These are phyloP conservation scores for Jasminum sambac DNA, from an alignment of 257 asterid species.

Conservation along the genomic window DNA sequence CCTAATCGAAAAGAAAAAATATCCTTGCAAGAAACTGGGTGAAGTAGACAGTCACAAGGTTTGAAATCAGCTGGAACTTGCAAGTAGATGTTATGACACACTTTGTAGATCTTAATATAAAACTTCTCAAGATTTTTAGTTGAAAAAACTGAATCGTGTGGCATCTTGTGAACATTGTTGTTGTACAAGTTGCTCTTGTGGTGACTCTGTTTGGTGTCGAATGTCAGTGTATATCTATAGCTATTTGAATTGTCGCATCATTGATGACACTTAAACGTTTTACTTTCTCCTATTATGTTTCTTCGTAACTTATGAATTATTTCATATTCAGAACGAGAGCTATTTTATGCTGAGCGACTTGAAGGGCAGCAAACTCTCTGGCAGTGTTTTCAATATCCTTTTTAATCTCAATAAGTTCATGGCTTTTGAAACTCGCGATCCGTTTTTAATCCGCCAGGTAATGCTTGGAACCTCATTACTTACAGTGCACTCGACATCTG, in stretches of 20 bases:
- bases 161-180: constrained; percentile 9
- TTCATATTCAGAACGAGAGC: constrained; percentile 71
- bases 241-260: constrained; percentile 16
- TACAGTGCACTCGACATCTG: constrained; percentile 9
- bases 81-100: constrained; percentile 18
- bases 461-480: constrained; percentile 12
- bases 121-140: constrained; percentile 11
- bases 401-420: constrained; percentile 97
- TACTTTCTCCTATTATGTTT: background rate
- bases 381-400: constrained; percentile 90
- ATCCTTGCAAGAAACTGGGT: background rate
- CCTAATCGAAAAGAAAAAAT: background rate
- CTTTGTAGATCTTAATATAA: constrained; percentile 3
- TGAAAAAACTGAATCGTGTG: constrained; percentile 16
- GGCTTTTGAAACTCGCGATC: constrained; percentile 99
- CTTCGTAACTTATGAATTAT: constrained; percentile 23
- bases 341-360: constrained; percentile 79
- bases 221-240: background rate
- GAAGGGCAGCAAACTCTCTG: constrained; percentile 83
- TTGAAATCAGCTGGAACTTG: constrained; percentile 16
- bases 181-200: constrained; percentile 1
- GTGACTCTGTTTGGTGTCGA: background rate
- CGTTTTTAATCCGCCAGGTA: constrained; percentile 98
- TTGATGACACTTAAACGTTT: background rate
- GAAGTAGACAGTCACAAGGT: constrained; percentile 1